Percentiles rank a stretch among this genome's conserved stretches.
Conservation (phyloP, 2,329 filamentous ascomycete genomes). For the Monosporascus sp. region DNA sequence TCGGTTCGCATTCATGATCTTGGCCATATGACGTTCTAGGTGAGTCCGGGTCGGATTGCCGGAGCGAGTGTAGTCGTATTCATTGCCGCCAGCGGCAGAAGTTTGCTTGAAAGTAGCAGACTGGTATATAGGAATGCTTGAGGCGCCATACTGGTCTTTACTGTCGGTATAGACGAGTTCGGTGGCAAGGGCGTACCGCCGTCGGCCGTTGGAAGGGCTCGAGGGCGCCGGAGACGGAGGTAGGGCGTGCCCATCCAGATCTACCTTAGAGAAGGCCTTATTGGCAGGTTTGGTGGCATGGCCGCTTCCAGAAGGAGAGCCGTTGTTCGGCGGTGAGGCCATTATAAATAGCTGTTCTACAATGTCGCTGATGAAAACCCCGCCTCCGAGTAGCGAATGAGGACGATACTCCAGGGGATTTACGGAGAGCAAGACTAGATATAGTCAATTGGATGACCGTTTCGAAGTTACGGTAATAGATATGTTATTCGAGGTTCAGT, state of each 20-base stretch:
- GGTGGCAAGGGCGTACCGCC: constrained; percentile 87
- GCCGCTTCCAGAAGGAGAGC: constrained; percentile 22
- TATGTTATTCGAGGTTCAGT: neutral
- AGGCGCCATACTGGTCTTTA: constrained; percentile 95
- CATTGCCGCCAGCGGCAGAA: constrained; percentile 71
- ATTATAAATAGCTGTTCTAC: constrained; percentile 10
- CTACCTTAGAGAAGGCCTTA: constrained; percentile 57
- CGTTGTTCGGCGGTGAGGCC: constrained; percentile 22
- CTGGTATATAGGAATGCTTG: constrained; percentile 96
- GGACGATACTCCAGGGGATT: neutral
- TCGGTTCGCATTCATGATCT: constrained; percentile 95
- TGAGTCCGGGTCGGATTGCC: constrained; percentile 96
- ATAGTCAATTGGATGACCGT: neutral
- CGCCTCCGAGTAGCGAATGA: neutral
- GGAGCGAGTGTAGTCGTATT: constrained; percentile 98
- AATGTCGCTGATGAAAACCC: neutral
- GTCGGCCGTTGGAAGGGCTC: constrained; percentile 74
- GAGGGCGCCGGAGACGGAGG: constrained; percentile 92
- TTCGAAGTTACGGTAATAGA: neutral
- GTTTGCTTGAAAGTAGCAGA: constrained; percentile 97
- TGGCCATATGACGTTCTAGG: constrained; percentile 91
- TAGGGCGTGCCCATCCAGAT: constrained; percentile 77
- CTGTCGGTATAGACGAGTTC: constrained; percentile 95
- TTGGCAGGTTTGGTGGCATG: constrained; percentile 38
- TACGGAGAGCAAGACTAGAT: neutral